These are phyloP conservation scores for Colletotrichum cordylinicola DNA, from an alignment of 2,329 filamentous ascomycete genomes.

Conservation along the genomic window DNA sequence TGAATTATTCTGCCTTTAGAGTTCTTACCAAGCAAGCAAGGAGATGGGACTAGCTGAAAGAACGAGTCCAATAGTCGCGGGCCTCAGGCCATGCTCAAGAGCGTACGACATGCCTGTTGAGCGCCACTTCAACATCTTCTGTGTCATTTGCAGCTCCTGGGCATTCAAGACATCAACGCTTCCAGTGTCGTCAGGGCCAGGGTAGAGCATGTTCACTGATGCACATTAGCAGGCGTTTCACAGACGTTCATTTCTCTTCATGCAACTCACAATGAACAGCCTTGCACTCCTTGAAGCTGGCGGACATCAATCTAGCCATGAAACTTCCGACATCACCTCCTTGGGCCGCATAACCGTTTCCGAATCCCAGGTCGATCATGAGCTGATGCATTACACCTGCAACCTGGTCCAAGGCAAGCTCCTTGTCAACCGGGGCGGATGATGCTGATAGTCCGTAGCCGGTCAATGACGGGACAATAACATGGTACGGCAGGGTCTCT, in stretches of 20 bases:
- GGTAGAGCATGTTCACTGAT: constrained; percentile 1
- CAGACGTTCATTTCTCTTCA: accelerated
- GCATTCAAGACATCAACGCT: not conserved
- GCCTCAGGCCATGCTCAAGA: constrained; percentile 56
- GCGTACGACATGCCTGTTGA: constrained; percentile 53
- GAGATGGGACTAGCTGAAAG: constrained; percentile 60
- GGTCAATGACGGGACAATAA: constrained; percentile 60
- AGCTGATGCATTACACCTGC: constrained; percentile 54
- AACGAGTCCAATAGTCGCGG: constrained; percentile 61
- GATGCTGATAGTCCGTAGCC: constrained; percentile 55
- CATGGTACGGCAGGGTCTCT: constrained; percentile 58
- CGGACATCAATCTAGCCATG: constrained; percentile 47
- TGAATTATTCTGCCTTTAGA: too few species aligned
- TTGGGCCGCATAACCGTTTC: constrained; percentile 56
- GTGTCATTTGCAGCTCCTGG: constrained; percentile 26
- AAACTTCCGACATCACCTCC: constrained; percentile 62
- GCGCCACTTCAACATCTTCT: constrained; percentile 42
- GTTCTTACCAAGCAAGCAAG: constrained; percentile 54
- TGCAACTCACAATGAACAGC: constrained; percentile 34
- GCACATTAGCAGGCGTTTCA: not conserved
- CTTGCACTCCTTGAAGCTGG: constrained; percentile 50
- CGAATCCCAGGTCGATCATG: constrained; percentile 59
- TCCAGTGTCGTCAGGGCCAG: not conserved
- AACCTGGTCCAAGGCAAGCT: constrained; percentile 26
- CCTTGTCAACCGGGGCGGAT: constrained; percentile 37